Evolutionary conservation across 805 yeast species (phyloP).

Genomic region (Suhomyces canberraensis): DNA sequence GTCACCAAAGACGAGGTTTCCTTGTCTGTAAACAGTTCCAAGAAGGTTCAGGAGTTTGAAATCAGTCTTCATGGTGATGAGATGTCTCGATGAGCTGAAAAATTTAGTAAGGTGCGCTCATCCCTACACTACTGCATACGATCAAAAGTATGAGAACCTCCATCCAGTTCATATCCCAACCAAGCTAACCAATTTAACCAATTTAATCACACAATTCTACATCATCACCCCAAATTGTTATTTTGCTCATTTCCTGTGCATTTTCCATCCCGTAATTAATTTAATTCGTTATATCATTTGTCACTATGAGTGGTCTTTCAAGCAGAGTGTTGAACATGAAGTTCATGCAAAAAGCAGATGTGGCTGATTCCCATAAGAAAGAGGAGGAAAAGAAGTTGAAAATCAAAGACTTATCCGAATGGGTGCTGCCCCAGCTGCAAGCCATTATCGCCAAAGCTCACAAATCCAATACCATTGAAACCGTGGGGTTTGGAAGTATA

Average conservation of each 20-base stretch:
- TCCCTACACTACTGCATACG: too few relatives aligned
- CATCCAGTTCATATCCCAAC: too few relatives aligned
- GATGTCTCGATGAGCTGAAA: conserved; percentile 7
- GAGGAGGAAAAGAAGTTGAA: conserved; percentile 34
- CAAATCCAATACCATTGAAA: conserved; percentile 20
- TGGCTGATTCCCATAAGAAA: conserved; percentile 28
- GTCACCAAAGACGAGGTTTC: conserved; percentile 80
- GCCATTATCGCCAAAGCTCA: conserved; percentile 22
- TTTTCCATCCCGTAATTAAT: too few relatives aligned
- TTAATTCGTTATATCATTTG: too few relatives aligned
- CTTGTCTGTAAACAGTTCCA: conserved; percentile 93
- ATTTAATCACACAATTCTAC: not conserved
- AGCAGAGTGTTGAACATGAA: conserved; percentile 83
- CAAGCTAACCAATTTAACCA: too few relatives aligned
- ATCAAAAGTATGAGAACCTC: too few relatives aligned
- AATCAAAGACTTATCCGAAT: conserved; percentile 50
- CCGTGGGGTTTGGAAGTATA: conserved; percentile 43
- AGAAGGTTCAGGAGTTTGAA: conserved; percentile 81
- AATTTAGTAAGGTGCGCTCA: too few relatives aligned
- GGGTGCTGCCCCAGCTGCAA: conserved; percentile 42
- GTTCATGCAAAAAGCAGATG: conserved; percentile 45
- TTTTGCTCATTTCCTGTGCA: too few relatives aligned
- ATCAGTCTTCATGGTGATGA: conserved; percentile 70
- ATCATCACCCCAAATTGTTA: not conserved
- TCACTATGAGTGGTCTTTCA: conserved; percentile 41